Evolutionary conservation across 768 basidiomycete genomes (phyloP).

Genomic region (Candolleomyces eurysporus): DNA sequence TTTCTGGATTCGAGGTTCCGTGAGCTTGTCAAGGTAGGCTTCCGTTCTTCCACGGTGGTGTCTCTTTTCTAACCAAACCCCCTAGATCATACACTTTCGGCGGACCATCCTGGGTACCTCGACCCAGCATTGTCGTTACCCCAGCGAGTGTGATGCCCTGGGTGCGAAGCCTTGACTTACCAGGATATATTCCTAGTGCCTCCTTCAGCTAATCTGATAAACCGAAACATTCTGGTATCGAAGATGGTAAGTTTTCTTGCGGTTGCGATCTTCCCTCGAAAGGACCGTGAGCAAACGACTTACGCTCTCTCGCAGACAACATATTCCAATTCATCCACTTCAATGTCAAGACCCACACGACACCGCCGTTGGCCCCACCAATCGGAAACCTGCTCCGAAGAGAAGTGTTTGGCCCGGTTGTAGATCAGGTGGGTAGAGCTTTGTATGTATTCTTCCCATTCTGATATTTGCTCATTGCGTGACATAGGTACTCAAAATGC

Average conservation of each 20-base stretch:
- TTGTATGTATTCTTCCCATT: too few species aligned
- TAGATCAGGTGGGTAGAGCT: too few species aligned
- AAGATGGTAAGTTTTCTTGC: slow-evolving; percentile 53
- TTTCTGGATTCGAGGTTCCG: slow-evolving; percentile 87
- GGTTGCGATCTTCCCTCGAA: neutral
- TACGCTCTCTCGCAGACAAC: slow-evolving; percentile 44
- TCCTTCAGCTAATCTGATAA: too few species aligned
- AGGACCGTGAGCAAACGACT: neutral
- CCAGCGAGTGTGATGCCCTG: too few species aligned
- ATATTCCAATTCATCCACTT: slow-evolving; percentile 91
- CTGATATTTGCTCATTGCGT: too few species aligned
- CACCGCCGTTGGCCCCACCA: slow-evolving; percentile 71
- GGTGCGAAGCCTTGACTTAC: too few species aligned
- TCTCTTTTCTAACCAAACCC: slow-evolving; percentile 38
- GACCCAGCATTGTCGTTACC: too few species aligned
- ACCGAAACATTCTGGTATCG: slow-evolving; percentile 48
- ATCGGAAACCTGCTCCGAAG: slow-evolving; percentile 53
- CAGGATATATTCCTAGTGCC: too few species aligned
- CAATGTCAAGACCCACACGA: slow-evolving; percentile 86
- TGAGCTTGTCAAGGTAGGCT: slow-evolving; percentile 67
- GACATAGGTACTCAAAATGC: too few species aligned
- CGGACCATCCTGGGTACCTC: too few species aligned
- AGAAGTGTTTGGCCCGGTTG: too few species aligned
- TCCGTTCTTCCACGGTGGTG: slow-evolving; percentile 76
- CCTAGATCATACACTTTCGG: too few species aligned